Percentiles rank a stretch among this genome's conserved stretches.
phyloP scores from a whole-genome alignment of 495 filamentous ascomycete species.

The Penicillium desertorum region DNA sequence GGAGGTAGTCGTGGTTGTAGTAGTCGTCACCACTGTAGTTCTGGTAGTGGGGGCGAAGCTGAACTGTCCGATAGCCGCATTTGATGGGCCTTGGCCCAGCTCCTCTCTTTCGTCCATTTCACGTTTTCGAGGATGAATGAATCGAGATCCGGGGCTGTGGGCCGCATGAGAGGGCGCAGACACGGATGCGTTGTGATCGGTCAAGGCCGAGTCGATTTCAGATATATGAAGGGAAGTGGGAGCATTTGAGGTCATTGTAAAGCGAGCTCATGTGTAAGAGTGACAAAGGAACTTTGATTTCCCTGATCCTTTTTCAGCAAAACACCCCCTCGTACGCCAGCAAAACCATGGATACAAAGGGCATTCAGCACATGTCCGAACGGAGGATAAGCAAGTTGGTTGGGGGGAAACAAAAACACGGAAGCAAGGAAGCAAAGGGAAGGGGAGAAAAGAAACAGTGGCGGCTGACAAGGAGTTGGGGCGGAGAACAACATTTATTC shows the following conservation, averaged over 20 bases:
- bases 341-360: slow-evolving; percentile 28
- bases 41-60: slow-evolving; percentile 71
- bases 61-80: slow-evolving; percentile 57
- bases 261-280: slow-evolving; percentile 17
- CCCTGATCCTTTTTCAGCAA: slow-evolving; percentile 15
- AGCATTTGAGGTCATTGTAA: slow-evolving; percentile 25
- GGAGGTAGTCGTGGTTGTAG: slow-evolving; percentile 86
- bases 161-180: slow-evolving; percentile 16
- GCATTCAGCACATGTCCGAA: slow-evolving; percentile 6
- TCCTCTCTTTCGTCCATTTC: slow-evolving; percentile 37
- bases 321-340: slow-evolving; percentile 26
- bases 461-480: slow-evolving; percentile 44
- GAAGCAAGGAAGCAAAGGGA: slow-evolving; percentile 28
- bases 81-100: slow-evolving; percentile 24
- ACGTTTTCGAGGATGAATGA: slow-evolving; percentile 16
- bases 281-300: slow-evolving; percentile 17
- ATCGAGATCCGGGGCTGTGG: slow-evolving; percentile 18
- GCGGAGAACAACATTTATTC: slow-evolving; percentile 40
- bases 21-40: slow-evolving; percentile 85
- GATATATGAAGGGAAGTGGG: slow-evolving; percentile 16
- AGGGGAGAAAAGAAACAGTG: slow-evolving; percentile 32
- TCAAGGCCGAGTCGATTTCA: slow-evolving; percentile 15
- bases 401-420: slow-evolving; percentile 5
- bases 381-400: slow-evolving; percentile 1
- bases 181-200: slow-evolving; percentile 26